phyloP scores from a whole-genome alignment of 176 grass and related monocot genomes.

The Phoenix roebelenii region DNA sequence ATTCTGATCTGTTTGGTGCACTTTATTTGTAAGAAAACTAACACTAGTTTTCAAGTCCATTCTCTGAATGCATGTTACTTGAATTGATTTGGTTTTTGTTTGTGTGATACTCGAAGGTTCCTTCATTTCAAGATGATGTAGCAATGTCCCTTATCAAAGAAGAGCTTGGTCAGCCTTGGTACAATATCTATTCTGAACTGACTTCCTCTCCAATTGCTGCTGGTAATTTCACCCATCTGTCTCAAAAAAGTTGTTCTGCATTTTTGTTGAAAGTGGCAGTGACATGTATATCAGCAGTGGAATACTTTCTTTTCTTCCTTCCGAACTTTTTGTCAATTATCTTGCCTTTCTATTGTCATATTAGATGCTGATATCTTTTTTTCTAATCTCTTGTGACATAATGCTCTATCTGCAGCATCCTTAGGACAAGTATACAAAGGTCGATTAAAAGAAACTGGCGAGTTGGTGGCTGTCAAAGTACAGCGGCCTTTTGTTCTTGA shows the following conservation, averaged over 20 bases:
- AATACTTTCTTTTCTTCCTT: no score
- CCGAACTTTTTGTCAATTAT: no score
- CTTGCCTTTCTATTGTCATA: no score
- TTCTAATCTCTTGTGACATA: neutral
- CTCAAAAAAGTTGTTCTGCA: no score
- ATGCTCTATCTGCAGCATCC: constrained; percentile 45
- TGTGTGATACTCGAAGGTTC: constrained; percentile 32
- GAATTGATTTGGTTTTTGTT: constrained; percentile 7
- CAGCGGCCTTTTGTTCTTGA: constrained; percentile 90
- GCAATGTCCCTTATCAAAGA: constrained; percentile 90
- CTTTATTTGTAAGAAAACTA: no score
- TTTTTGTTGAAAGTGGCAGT: no score
- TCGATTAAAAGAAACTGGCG: constrained; percentile 85
- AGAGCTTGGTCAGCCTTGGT: constrained; percentile 88
- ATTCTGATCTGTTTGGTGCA: no score
- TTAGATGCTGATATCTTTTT: no score
- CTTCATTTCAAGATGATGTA: constrained; percentile 88
- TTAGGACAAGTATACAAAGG: constrained; percentile 97
- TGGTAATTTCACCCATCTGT: constrained; percentile 32
- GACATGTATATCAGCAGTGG: no score
- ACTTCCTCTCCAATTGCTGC: constrained; percentile 90
- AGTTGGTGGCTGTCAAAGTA: constrained; percentile 91
- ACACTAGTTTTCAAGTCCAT: no score
- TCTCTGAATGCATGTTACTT: no score
- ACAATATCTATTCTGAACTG: constrained; percentile 73